phyloP scores from a whole-genome alignment of 2,329 filamentous ascomycete genomes.

The Nannizziopsis arthrosporioides region DNA sequence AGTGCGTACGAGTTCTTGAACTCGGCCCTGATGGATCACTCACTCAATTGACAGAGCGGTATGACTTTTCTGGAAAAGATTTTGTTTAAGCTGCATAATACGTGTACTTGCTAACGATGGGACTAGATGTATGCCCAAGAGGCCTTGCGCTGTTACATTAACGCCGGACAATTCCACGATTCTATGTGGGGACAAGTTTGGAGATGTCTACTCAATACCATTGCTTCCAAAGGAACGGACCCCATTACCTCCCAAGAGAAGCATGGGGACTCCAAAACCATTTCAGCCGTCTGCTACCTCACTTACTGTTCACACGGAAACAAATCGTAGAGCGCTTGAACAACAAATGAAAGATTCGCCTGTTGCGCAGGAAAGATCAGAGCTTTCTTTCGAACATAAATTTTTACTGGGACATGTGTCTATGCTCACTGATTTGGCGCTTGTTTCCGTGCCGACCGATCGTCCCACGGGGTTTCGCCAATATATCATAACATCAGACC shows the following conservation, averaged over 20 bases:
- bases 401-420: slow-evolving; percentile 88
- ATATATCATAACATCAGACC: slow-evolving; percentile 57
- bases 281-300: slow-evolving; percentile 45
- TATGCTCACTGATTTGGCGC: slow-evolving; percentile 67
- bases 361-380: slow-evolving; percentile 35
- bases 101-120: background rate
- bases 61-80: slow-evolving; percentile 17
- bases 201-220: slow-evolving; percentile 84
- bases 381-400: slow-evolving; percentile 56
- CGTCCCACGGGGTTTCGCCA: slow-evolving; percentile 39
- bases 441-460: slow-evolving; percentile 38
- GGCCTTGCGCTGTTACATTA: slow-evolving; percentile 64
- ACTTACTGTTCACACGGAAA: slow-evolving; percentile 50
- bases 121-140: slow-evolving; percentile 70
- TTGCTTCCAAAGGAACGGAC: slow-evolving; percentile 41
- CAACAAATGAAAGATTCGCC: slow-evolving; percentile 42
- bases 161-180: slow-evolving; percentile 60
- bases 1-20: slow-evolving; percentile 72
- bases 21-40: slow-evolving; percentile 52
- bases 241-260: slow-evolving; percentile 27
- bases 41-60: slow-evolving; percentile 61
- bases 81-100: background rate
- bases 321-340: slow-evolving; percentile 47
- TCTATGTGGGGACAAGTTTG: slow-evolving; percentile 85
- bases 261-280: slow-evolving; percentile 21